Conservation (phyloP, 2,329 filamentous ascomycete genomes). For the Tolypocladium ophioglossoides region DNA sequence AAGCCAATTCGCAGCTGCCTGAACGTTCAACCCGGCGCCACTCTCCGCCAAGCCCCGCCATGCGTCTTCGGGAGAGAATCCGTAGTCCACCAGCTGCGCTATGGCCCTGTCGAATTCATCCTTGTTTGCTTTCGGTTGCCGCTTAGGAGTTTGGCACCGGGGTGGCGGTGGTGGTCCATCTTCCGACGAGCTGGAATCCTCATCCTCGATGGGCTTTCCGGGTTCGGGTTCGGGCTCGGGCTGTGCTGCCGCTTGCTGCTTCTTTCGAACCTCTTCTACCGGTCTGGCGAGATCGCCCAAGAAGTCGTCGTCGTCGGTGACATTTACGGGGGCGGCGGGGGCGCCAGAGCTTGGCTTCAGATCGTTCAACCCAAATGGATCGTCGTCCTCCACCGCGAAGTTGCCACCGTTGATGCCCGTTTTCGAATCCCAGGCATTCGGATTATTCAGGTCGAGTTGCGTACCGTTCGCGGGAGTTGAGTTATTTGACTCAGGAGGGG, state of each 20-base stretch:
- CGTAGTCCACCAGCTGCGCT: conserved; percentile 88
- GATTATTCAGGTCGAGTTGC: conserved; percentile 39
- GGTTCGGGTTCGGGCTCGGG: conserved; percentile 26
- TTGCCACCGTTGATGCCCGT: conserved; percentile 17
- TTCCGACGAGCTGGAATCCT: conserved; percentile 35
- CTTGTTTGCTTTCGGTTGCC: conserved; percentile 15
- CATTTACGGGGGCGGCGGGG: conserved; percentile 12
- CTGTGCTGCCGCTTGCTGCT: conserved; percentile 27
- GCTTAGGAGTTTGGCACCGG: conserved; percentile 10
- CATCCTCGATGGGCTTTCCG: conserved; percentile 43
- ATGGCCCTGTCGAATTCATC: conserved; percentile 62
- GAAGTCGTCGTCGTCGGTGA: conserved; percentile 52
- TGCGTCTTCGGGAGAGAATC: conserved; percentile 80
- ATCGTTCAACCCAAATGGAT: conserved; percentile 73
- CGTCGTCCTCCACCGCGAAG: conserved; percentile 62
- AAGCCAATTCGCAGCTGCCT: conserved; percentile 80
- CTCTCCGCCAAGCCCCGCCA: conserved; percentile 69
- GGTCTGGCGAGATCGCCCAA: conserved; percentile 54
- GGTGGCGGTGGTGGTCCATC: conserved; percentile 20
- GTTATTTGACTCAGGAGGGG: conserved; percentile 35
- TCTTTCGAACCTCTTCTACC: conserved; percentile 50
- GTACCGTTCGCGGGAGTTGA: conserved; percentile 34
- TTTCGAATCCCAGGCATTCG: conserved; percentile 38
- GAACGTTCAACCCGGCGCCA: conserved; percentile 67
- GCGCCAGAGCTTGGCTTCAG: conserved; percentile 34